Evolutionary conservation across 108 stramenopile species (phyloP).

Genomic region (Hondaea fermentalgiana): DNA sequence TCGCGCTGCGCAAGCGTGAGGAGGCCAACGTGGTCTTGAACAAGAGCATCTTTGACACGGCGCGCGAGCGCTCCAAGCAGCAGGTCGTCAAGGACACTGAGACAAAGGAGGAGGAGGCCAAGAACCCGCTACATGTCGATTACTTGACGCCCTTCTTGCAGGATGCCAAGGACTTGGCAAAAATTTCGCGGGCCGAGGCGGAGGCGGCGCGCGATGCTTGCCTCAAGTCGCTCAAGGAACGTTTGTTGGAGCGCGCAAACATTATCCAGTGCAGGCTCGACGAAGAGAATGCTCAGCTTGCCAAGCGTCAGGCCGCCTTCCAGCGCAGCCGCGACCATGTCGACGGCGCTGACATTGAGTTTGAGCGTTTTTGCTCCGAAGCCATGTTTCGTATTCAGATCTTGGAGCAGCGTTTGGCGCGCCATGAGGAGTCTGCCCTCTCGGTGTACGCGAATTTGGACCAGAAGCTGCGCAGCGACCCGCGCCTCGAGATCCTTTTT

Average conservation of each 20-base stretch:
- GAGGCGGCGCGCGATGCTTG: conserved; percentile 45
- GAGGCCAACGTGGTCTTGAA: conserved; percentile 26
- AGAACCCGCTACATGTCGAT: conserved; percentile 39
- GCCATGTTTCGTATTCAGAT: conserved; percentile 61
- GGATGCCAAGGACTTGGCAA: conserved; percentile 28
- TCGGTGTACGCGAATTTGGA: conserved; percentile 49
- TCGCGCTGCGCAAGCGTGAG: conserved; percentile 29
- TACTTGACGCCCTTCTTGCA: conserved; percentile 64
- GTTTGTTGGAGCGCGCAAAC: conserved; percentile 58
- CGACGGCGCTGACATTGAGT: conserved; percentile 41
- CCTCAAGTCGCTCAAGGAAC: conserved; percentile 52
- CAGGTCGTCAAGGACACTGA: conserved; percentile 20
- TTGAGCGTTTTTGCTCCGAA: conserved; percentile 52
- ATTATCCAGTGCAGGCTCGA: conserved; percentile 59
- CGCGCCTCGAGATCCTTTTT: conserved; percentile 26
- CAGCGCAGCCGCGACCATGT: conserved; percentile 48
- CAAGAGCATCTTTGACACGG: conserved; percentile 42
- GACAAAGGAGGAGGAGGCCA: conserved; percentile 36
- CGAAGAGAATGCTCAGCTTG: conserved; percentile 49
- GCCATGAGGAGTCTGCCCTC: conserved; percentile 52
- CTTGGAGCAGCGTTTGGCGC: conserved; percentile 45
- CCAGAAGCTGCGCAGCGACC: conserved; percentile 40
- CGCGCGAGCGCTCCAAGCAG: conserved; percentile 30
- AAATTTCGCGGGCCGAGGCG: conserved; percentile 47
- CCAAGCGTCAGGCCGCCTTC: conserved; percentile 43